Conservation (phyloP, 495 filamentous ascomycete species). For the Clavariopsis aquatica region DNA sequence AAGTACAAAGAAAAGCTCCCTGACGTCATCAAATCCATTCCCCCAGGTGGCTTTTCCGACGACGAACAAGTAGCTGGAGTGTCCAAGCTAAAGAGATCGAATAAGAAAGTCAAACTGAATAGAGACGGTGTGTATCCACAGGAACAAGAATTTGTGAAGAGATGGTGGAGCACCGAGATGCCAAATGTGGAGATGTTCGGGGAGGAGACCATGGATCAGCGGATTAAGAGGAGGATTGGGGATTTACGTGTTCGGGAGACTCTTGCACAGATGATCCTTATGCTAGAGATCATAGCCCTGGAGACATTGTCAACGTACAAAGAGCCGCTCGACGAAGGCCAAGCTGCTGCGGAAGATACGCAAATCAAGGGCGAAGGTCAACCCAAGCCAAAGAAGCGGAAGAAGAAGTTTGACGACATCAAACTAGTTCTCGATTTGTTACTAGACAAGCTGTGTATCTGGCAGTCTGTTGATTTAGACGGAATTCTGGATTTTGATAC, state of each 20-base stretch:
- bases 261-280: constrained; percentile 85
- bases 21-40: constrained; percentile 63
- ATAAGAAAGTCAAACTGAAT: constrained; percentile 67
- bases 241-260: constrained; percentile 70
- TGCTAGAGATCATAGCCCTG: constrained; percentile 82
- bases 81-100: constrained; percentile 48
- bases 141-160: constrained; percentile 72
- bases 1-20: constrained; percentile 83
- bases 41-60: constrained; percentile 61
- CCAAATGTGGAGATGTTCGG: constrained; percentile 41
- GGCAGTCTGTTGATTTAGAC: constrained; percentile 74
- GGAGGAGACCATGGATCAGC: constrained; percentile 49
- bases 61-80: constrained; percentile 46
- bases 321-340: constrained; percentile 47
- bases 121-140: constrained; percentile 75
- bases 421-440: constrained; percentile 75
- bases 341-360: constrained; percentile 31
- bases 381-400: constrained; percentile 42
- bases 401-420: constrained; percentile 59
- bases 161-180: constrained; percentile 66
- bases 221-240: constrained; percentile 59
- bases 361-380: constrained; percentile 35
- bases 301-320: constrained; percentile 45
- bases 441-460: constrained; percentile 90
- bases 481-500: constrained; percentile 46